A percentile compares a stretch with the other conserved stretches of the same genome.
Evolutionary conservation across 306 rosid species (phyloP).

Genomic region (Sicyos baderoa): DNA sequence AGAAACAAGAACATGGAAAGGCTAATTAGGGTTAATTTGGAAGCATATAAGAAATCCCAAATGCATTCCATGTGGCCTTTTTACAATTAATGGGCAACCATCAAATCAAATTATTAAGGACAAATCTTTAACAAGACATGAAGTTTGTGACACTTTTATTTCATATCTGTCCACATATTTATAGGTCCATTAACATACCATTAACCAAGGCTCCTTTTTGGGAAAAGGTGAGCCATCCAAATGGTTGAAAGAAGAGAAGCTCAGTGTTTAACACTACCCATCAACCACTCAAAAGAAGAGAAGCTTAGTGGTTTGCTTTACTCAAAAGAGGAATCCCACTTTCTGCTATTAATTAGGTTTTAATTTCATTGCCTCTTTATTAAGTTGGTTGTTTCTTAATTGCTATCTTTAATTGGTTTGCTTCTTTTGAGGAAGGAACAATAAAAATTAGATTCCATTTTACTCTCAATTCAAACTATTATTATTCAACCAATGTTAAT

Average conservation of each 20-base stretch:
- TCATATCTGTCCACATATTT: neutral
- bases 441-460: neutral
- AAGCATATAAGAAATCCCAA: too few relatives aligned
- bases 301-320: conserved; percentile 11
- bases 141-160: neutral
- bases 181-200: neutral
- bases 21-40: too few relatives aligned
- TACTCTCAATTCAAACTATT: neutral
- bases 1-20: too few relatives aligned
- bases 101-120: neutral
- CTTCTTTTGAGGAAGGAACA: conserved; percentile 2
- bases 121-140: neutral
- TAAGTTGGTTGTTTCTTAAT: neutral
- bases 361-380: neutral
- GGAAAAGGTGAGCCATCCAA: conserved; percentile 18
- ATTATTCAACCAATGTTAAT: too few relatives aligned
- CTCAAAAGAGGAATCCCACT: conserved; percentile 18
- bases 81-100: too few relatives aligned
- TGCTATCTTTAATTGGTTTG: conserved; percentile 1
- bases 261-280: conserved; percentile 6
- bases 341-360: conserved; percentile 3
- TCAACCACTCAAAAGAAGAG: conserved; percentile 17
- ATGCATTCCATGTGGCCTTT: too few relatives aligned
- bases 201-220: neutral
- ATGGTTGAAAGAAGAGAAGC: neutral